Evolutionary conservation across 441 rosid genomes (phyloP).

Genomic region (Hypseocharis bilobata): DNA sequence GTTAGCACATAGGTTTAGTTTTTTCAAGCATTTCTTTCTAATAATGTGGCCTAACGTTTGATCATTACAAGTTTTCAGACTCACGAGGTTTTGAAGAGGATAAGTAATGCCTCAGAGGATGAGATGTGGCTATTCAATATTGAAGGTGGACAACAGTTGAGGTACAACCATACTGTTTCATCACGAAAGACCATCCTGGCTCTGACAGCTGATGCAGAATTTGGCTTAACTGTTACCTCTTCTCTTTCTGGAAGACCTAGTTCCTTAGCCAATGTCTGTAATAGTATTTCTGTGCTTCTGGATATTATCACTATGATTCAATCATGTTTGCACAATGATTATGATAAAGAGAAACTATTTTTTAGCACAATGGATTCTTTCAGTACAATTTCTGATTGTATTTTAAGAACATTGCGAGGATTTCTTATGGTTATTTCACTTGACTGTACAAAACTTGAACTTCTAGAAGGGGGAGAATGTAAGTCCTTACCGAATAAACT

Average conservation of each 20-base stretch:
- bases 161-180: conserved; percentile 32
- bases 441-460: conserved; percentile 73
- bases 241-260: conserved; percentile 29
- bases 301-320: conserved; percentile 38
- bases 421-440: conserved; percentile 58
- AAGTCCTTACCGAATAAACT: conserved; percentile 40
- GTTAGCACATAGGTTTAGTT: background rate
- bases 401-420: conserved; percentile 67
- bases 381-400: conserved; percentile 55
- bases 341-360: conserved; percentile 38
- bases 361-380: conserved; percentile 64
- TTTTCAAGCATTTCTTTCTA: background rate
- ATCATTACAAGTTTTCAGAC: conserved; percentile 39
- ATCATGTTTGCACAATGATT: conserved; percentile 34
- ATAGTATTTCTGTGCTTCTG: conserved; percentile 52
- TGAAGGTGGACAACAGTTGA: conserved; percentile 32
- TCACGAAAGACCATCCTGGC: conserved; percentile 15
- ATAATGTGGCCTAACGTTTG: conserved; percentile 25
- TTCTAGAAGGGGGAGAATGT: conserved; percentile 50
- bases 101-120: conserved; percentile 35
- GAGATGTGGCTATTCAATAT: conserved; percentile 47
- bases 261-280: conserved; percentile 32
- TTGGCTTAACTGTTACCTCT: conserved; percentile 28
- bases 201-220: conserved; percentile 32
- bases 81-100: conserved; percentile 56